Base-by-base conservation (phyloP, 2,329 filamentous ascomycete genomes). In the Alternaria angustiovoidea region DNA sequence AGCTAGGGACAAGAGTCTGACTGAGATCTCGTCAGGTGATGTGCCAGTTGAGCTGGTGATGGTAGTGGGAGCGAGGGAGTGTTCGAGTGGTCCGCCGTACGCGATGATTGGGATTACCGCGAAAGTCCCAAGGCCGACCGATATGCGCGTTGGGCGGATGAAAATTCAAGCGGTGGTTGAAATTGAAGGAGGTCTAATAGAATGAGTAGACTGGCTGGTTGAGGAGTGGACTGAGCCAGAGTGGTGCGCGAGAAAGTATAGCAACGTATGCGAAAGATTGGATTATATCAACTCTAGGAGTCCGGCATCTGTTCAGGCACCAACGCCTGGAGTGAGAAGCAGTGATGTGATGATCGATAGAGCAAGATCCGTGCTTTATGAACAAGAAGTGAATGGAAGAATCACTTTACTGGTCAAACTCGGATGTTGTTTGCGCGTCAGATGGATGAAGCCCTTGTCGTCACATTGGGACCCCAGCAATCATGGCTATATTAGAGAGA, bases 61-160 rank as follows among this genome's bases (percentile, higher is more conserved):
- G 22, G 3, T 49, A 7, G 1, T 49, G 22, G 18, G 22, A 8
- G 7, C 20, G 5, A 8, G 24, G 6, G 14, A n/a, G 1, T 49
- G 16, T 26, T 26, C 24, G 24, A 26, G 24, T 26, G 9, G 8
- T 18, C 5, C 14, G 22, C 4, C 8, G 20, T 5, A 18, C 20
- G 18, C 16, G 20, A 49, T n/a, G 6, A 2, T 9, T 7, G 4
- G 1, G 7, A n/a, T 8, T 1, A 18, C 14, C 11, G 2, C 32
- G 32, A 24, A 16, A 12, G 7, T 24, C 7, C 5, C n/a, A 2
- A 2, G 3, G 8, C 9, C 0, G 30, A 5, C 9, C 0, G 30
- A 2, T n/a, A 7, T 1, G 12, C 6, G 12, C 11, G 20, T 16
- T 48, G 11, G 11, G 22, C 7, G 11, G 4, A 2, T n/a, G 20